Conservation (phyloP, 352 stramenopile species). For the Globisporangium emineosum region DNA sequence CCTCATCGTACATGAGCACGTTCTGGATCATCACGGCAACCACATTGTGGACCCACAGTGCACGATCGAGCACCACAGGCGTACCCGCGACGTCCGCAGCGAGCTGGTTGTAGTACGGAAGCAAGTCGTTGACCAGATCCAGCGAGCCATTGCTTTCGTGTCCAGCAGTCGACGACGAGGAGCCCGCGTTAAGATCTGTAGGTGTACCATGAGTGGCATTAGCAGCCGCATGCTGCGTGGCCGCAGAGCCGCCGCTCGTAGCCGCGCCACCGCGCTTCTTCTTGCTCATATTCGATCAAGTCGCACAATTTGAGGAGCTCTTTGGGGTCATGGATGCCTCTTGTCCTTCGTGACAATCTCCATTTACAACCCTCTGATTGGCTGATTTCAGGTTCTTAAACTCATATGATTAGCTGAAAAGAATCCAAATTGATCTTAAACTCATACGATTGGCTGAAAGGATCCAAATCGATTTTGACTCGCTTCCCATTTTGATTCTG, state of each 20-base stretch:
- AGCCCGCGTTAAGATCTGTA: not conserved
- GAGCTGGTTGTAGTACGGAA: constrained; percentile 16
- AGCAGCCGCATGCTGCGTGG: not conserved
- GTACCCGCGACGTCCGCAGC: constrained; percentile 18
- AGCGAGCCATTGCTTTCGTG: not conserved
- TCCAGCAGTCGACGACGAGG: not conserved
- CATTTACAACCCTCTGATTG: not conserved
- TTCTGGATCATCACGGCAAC: constrained; percentile 36
- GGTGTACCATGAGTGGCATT: not conserved
- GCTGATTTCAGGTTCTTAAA: not conserved
- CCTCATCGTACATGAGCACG: constrained; percentile 38
- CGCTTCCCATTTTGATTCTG: not conserved
- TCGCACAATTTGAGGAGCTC: not conserved
- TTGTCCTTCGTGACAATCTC: not conserved
- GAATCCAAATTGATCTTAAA: not conserved
- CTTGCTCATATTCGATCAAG: constrained; percentile 31
- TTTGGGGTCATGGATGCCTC: not conserved
- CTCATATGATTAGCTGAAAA: not conserved
- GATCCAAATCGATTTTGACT: not conserved
- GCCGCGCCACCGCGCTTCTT: constrained; percentile 25
- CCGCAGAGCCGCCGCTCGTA: constrained; percentile 2
- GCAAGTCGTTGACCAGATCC: not conserved
- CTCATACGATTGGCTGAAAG: not conserved
- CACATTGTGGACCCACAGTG: constrained; percentile 36
- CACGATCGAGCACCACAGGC: constrained; percentile 23